Conservation (phyloP, 805 yeast genomes). For the Cephaloascus albidus region DNA sequence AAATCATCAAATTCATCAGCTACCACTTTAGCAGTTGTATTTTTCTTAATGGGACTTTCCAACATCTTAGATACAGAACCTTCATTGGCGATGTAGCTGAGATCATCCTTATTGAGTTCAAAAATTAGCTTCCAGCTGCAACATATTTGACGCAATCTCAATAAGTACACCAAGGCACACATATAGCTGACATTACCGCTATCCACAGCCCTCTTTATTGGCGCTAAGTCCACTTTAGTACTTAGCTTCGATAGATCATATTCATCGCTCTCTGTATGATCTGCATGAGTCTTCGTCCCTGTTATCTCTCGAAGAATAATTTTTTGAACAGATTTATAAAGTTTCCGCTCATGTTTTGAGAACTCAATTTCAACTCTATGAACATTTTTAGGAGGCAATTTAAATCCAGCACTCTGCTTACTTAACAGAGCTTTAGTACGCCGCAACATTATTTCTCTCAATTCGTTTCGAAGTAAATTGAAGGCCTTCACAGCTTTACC, state of each 20-base stretch:
- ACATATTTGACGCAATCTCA: constrained; percentile 26
- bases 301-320: background rate
- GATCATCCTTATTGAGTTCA: constrained; percentile 4
- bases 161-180: constrained; percentile 14
- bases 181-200: constrained; percentile 9
- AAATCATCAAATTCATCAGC: constrained; percentile 10
- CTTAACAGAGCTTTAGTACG: constrained; percentile 30
- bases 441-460: constrained; percentile 30
- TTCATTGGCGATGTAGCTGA: too few species aligned
- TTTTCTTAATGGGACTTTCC: constrained; percentile 3
- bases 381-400: constrained; percentile 10
- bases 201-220: too few species aligned
- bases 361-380: constrained; percentile 12
- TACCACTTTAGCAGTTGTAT: background rate
- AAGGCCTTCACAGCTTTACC: constrained; percentile 31
- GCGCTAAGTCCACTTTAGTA: too few species aligned
- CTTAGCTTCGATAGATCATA: too few species aligned
- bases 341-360: constrained; percentile 10
- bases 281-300: too few species aligned
- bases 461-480: constrained; percentile 7
- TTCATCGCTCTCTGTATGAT: too few species aligned
- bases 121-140: constrained; percentile 17
- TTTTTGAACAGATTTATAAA: constrained; percentile 10
- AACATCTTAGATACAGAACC: background rate
- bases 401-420: constrained; percentile 6